Percentiles rank a stretch among this genome's conserved stretches.
These are phyloP conservation scores for Aspergillus haitiensis DNA, from an alignment of 495 filamentous ascomycete genomes.

Conservation along the genomic window DNA sequence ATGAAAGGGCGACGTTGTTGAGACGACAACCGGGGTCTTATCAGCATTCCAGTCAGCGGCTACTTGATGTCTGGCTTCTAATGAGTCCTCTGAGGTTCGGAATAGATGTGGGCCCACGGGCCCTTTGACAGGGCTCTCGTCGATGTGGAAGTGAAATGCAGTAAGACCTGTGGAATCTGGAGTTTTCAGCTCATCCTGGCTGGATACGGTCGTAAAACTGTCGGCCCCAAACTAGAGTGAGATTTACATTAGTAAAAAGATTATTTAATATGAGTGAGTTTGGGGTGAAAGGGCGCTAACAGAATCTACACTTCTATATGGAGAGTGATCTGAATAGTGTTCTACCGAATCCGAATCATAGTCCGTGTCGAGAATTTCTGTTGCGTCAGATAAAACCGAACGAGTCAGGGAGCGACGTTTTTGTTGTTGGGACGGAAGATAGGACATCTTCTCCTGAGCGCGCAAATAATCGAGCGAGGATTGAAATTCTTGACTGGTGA, in stretches of 20 bases:
- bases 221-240: no score
- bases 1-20: slow-evolving; percentile 11
- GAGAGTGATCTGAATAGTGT: slow-evolving; percentile 51
- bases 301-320: slow-evolving; percentile 48
- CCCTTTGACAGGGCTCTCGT: slow-evolving; percentile 48
- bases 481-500: slow-evolving; percentile 5
- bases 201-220: slow-evolving; percentile 24
- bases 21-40: slow-evolving; percentile 57
- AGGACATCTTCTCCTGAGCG: slow-evolving; percentile 15
- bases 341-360: slow-evolving; percentile 65
- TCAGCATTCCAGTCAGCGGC: slow-evolving; percentile 63
- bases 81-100: slow-evolving; percentile 45
- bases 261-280: no score
- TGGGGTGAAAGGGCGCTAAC: no score
- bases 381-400: slow-evolving; percentile 63
- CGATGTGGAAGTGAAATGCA: slow-evolving; percentile 49
- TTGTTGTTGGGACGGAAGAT: no score
- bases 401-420: no score
- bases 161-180: slow-evolving; percentile 18
- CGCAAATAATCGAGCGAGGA: slow-evolving; percentile 9
- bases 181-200: slow-evolving; percentile 20
- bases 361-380: slow-evolving; percentile 74
- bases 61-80: slow-evolving; percentile 34
- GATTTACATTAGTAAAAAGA: no score
- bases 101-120: slow-evolving; percentile 90